Evolutionary conservation across 2,329 filamentous ascomycete species (phyloP).

Genomic region (Rhynchosporium secalis): DNA sequence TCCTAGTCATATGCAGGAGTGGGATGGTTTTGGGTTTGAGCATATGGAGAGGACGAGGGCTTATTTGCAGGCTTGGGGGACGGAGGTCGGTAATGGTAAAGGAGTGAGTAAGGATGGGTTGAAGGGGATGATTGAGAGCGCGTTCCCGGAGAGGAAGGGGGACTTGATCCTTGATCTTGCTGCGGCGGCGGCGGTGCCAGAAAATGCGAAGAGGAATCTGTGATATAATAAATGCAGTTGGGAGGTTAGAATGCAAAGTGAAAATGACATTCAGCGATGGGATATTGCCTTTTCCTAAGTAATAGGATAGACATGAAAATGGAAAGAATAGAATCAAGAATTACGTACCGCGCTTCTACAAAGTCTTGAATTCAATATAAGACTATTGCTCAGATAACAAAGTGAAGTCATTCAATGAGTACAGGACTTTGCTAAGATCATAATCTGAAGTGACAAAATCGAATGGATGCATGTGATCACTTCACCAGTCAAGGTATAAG

Average conservation of each 20-base stretch:
- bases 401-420: too few species aligned
- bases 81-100: conserved; percentile 4
- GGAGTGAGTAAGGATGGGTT: not conserved
- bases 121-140: not conserved
- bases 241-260: too few species aligned
- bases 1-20: conserved; percentile 35
- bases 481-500: not conserved
- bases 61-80: conserved; percentile 32
- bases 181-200: conserved; percentile 1
- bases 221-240: too few species aligned
- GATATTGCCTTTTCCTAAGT: too few species aligned
- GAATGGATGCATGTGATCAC: too few species aligned
- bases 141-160: conserved; percentile 15
- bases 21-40: conserved; percentile 33
- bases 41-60: conserved; percentile 32
- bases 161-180: conserved; percentile 15
- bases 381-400: too few species aligned
- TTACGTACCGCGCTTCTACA: too few species aligned
- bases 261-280: too few species aligned
- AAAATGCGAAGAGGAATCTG: not conserved
- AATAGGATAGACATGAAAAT: not conserved
- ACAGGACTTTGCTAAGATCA: too few species aligned
- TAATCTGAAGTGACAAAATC: not conserved
- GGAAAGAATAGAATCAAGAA: too few species aligned
- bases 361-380: too few species aligned